Percentiles rank a stretch among this genome's conserved stretches.
phyloP scores from a whole-genome alignment of 495 filamentous ascomycete genomes.

The Penicillium angulare region DNA sequence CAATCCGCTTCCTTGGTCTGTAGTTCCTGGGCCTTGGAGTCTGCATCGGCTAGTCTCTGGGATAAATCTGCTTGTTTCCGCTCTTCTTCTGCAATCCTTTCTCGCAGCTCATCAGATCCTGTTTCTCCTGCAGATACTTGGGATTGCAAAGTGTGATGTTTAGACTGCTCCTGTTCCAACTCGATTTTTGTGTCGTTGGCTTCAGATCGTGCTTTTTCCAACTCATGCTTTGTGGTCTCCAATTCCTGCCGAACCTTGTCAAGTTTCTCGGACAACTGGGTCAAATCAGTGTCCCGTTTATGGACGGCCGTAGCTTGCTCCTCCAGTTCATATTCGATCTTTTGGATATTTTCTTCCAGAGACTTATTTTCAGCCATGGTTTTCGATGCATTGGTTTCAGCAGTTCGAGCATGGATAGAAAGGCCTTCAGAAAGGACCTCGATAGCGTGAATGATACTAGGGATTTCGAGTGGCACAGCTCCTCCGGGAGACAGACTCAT shows the following conservation, averaged over 20 bases:
- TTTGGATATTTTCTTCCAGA: constrained; percentile 48
- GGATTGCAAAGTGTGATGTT: constrained; percentile 61
- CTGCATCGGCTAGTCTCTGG: constrained; percentile 63
- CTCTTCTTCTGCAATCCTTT: constrained; percentile 69
- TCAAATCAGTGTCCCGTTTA: constrained; percentile 35
- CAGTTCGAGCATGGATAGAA: constrained; percentile 42
- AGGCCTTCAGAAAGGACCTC: constrained; percentile 60
- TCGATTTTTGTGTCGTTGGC: constrained; percentile 58
- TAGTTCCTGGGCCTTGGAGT: constrained; percentile 61
- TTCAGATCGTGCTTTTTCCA: constrained; percentile 61
- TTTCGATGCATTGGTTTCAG: constrained; percentile 39
- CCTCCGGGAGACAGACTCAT: constrained; percentile 57
- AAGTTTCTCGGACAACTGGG: constrained; percentile 40
- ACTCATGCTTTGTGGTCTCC: constrained; percentile 56
- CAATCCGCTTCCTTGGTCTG: constrained; percentile 65
- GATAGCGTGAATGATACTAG: constrained; percentile 60
- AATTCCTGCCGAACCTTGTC: constrained; percentile 58
- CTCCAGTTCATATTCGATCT: constrained; percentile 40
- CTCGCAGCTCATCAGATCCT: constrained; percentile 71
- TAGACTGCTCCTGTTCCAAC: constrained; percentile 62
- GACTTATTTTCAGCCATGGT: constrained; percentile 41
- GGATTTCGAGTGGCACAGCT: constrained; percentile 54
- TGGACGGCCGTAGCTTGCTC: constrained; percentile 47
- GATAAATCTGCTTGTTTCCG: constrained; percentile 56
- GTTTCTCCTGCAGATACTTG: constrained; percentile 77